phyloP scores from a whole-genome alignment of 1,284 basidiomycete genomes.

The Apiotrichum montevideense region DNA sequence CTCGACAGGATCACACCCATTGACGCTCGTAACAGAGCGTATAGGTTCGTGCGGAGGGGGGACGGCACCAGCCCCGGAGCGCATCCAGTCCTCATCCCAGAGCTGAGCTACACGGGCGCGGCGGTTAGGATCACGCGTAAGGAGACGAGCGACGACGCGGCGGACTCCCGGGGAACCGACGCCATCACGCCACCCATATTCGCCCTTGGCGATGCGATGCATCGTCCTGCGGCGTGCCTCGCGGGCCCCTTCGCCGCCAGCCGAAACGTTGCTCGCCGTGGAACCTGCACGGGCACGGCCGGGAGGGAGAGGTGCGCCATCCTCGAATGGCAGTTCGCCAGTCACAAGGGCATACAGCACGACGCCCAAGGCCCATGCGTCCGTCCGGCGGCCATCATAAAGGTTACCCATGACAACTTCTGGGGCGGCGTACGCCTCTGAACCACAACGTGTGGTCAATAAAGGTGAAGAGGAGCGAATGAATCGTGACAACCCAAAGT shows the following conservation, averaged over 20 bases:
- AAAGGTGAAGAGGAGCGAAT: conserved; percentile 64
- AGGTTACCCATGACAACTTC: conserved; percentile 71
- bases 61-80: conserved; percentile 28
- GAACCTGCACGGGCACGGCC: conserved; percentile 17
- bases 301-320: conserved; percentile 12
- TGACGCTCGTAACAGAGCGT: neutral
- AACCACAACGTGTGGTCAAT: conserved; percentile 80
- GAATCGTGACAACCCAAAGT: conserved; percentile 85
- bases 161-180: conserved; percentile 33
- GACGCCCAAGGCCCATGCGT: conserved; percentile 83
- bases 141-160: conserved; percentile 56
- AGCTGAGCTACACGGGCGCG: conserved; percentile 58
- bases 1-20: neutral
- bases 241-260: conserved; percentile 1
- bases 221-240: conserved; percentile 37
- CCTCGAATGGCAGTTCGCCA: conserved; percentile 52
- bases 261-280: conserved; percentile 5
- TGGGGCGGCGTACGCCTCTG: conserved; percentile 85
- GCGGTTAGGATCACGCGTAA: conserved; percentile 63
- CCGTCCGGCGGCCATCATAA: conserved; percentile 82
- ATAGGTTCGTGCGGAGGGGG: conserved; percentile 11
- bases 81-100: conserved; percentile 65
- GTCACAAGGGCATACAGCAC: conserved; percentile 70
- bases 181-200: conserved; percentile 59
- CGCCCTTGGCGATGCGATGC: conserved; percentile 69